phyloP scores from a whole-genome alignment of 805 yeast species.

The Metschnikowia kofuensis region DNA sequence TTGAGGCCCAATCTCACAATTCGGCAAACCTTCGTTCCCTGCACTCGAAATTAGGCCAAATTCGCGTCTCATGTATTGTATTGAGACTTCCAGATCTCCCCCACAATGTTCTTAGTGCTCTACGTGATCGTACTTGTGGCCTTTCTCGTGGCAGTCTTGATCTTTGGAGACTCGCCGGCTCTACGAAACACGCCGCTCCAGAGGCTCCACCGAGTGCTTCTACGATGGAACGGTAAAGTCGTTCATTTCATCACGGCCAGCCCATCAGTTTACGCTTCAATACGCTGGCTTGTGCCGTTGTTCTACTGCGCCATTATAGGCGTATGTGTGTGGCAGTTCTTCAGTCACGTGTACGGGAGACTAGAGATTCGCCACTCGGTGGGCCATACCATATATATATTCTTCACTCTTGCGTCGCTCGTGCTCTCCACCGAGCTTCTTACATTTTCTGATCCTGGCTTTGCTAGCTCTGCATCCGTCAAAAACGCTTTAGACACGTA shows the following conservation, averaged over 20 bases:
- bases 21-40: no score
- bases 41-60: no score
- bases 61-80: no score
- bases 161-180: conserved; percentile 51
- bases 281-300: conserved; percentile 46
- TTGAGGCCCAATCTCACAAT: no score
- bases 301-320: conserved; percentile 38
- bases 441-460: conserved; percentile 45
- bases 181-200: conserved; percentile 35
- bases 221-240: conserved; percentile 4
- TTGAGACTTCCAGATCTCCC: no score
- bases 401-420: conserved; percentile 29
- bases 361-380: conserved; percentile 7
- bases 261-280: conserved; percentile 9
- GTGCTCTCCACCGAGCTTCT: conserved; percentile 37
- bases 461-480: conserved; percentile 16
- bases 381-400: conserved; percentile 22
- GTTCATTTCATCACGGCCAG: conserved; percentile 5
- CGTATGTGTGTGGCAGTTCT: conserved; percentile 31
- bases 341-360: conserved; percentile 25
- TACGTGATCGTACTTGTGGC: conserved; percentile 7
- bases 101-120: conserved; percentile 13
- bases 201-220: conserved; percentile 15
- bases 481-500: conserved; percentile 18
- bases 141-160: conserved; percentile 25